Percentiles rank a stretch among this genome's conserved stretches.
Conservation (phyloP, 169 alveolate genomes). For the Plasmodium malariae region DNA sequence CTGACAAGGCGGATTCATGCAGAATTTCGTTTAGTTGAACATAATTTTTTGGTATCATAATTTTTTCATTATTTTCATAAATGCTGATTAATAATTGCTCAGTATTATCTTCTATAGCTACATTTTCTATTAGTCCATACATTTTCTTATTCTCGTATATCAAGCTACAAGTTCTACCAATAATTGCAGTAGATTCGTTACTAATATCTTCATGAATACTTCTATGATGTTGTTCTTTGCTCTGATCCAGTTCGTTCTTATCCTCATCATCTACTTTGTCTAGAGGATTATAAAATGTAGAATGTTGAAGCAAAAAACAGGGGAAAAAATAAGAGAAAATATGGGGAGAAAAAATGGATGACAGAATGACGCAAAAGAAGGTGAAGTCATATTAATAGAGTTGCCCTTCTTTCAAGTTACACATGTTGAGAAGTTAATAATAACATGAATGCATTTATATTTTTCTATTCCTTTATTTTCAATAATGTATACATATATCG, state of each 20-base stretch:
- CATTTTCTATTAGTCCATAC: conserved; percentile 47
- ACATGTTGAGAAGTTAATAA: too few species aligned
- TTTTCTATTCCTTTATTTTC: too few species aligned
- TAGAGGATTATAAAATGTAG: background rate
- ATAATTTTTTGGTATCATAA: conserved; percentile 35
- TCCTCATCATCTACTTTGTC: conserved; percentile 22
- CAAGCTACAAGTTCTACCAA: conserved; percentile 67
- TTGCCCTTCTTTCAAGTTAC: too few species aligned
- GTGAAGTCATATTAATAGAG: too few species aligned
- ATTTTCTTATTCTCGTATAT: conserved; percentile 50
- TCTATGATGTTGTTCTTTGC: conserved; percentile 8
- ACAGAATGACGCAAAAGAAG: background rate
- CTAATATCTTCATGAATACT: background rate
- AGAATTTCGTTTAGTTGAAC: conserved; percentile 52
- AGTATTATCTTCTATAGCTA: conserved; percentile 27
- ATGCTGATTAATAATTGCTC: conserved; percentile 33
- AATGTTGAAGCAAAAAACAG: background rate
- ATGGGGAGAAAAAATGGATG: background rate
- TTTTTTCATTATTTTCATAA: conserved; percentile 39
- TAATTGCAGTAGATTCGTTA: conserved; percentile 37
- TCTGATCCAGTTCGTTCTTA: background rate
- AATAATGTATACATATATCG: too few species aligned
- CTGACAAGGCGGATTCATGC: conserved; percentile 17
- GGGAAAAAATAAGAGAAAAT: background rate
- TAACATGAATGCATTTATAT: too few species aligned